phyloP scores from a whole-genome alignment of 441 rosid species.

The Flueggea neowawraea region DNA sequence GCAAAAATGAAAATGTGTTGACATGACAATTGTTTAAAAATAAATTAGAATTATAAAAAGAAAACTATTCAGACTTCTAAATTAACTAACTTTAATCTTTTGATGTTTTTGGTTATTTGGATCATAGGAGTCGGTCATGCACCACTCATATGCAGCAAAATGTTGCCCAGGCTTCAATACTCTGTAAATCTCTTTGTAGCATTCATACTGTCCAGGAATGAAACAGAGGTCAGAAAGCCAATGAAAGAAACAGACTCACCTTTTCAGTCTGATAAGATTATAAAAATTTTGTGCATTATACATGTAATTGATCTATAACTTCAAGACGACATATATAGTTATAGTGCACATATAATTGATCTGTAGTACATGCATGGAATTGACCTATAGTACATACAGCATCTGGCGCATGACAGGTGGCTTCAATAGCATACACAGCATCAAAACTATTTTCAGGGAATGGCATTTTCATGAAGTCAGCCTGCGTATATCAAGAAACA shows the following conservation, averaged over 20 bases:
- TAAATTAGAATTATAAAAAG: not conserved
- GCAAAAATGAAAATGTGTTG: conserved; percentile 10
- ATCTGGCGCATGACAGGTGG: conserved; percentile 98
- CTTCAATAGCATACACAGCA: conserved; percentile 96
- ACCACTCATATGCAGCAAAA: conserved; percentile 98
- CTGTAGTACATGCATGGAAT: too few relatives aligned
- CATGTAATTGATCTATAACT: too few relatives aligned
- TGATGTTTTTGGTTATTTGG: conserved; percentile 68
- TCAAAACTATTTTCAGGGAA: conserved; percentile 81
- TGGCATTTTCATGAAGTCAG: conserved; percentile 99
- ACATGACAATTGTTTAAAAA: not conserved
- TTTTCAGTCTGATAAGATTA: not conserved
- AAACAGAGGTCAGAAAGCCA: conserved; percentile 8
- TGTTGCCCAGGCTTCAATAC: conserved; percentile 90
- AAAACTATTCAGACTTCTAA: not conserved
- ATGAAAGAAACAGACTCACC: not conserved
- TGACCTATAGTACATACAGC: conserved; percentile 45
- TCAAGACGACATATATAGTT: too few relatives aligned
- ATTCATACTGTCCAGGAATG: conserved; percentile 55
- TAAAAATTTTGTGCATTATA: too few relatives aligned
- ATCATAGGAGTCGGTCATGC: conserved; percentile 92
- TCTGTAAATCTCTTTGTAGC: conserved; percentile 94
- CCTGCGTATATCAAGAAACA: conserved; percentile 43
- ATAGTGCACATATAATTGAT: too few relatives aligned
- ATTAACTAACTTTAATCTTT: conserved; percentile 64